phyloP scores from a whole-genome alignment of 768 basidiomycete genomes.

The Hortiboletus campestris region DNA sequence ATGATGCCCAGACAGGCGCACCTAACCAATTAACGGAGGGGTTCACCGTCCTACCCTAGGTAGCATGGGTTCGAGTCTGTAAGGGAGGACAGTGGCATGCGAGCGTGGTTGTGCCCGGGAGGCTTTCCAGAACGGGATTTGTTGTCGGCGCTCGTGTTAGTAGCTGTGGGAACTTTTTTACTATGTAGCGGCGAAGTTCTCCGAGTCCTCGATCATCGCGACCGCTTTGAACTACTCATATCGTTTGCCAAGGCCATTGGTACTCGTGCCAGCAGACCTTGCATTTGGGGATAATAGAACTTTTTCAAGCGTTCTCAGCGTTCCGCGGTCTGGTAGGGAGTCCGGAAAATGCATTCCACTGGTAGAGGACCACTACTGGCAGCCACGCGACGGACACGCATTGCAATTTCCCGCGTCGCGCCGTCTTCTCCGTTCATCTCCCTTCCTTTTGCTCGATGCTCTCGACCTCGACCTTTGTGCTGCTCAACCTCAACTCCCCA shows the following conservation, averaged over 20 bases:
- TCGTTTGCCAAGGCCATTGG: background rate
- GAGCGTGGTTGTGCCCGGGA: background rate
- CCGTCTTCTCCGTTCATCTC: background rate
- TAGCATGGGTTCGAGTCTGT: background rate
- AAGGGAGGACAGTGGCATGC: too few relatives aligned
- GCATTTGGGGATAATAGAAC: background rate
- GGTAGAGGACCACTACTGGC: background rate
- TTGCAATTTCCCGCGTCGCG: background rate
- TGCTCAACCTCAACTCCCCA: background rate
- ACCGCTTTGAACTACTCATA: background rate
- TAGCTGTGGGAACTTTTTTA: conserved; percentile 12
- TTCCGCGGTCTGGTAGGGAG: background rate
- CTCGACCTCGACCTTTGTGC: background rate
- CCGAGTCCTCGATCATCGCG: background rate
- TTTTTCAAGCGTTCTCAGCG: background rate
- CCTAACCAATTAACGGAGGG: too few relatives aligned
- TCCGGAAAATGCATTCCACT: background rate
- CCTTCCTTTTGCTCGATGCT: background rate
- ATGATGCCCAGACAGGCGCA: background rate
- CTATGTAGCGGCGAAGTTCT: too few relatives aligned
- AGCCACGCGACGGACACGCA: conserved; percentile 4
- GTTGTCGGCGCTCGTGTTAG: conserved; percentile 9
- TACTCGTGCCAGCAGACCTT: background rate
- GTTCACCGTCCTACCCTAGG: background rate
- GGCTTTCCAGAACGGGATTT: conserved; percentile 22